A percentile compares a stretch with the other conserved stretches of the same genome.
These are phyloP conservation scores for Botryotinia calthae DNA, from an alignment of 2,329 filamentous ascomycete species.

Conservation along the genomic window DNA sequence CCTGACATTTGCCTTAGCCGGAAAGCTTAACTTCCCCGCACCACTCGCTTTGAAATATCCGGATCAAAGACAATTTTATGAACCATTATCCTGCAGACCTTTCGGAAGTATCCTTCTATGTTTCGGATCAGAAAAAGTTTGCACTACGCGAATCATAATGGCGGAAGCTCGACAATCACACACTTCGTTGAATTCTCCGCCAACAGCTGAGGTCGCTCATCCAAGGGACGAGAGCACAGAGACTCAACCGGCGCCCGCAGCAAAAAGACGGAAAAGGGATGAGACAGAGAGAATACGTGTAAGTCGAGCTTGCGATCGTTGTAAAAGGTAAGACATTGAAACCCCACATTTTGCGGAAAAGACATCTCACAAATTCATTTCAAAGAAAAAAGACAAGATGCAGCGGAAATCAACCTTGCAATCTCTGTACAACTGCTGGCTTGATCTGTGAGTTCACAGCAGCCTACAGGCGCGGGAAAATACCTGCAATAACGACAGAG, in stretches of 20 bases:
- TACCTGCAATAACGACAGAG: constrained; percentile 40
- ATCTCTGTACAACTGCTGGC: constrained; percentile 35
- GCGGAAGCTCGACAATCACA: constrained; percentile 1
- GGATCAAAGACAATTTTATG: background rate
- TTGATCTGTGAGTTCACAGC: constrained; percentile 48
- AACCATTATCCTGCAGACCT: background rate
- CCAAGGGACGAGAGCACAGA: background rate
- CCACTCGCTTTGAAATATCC: constrained; percentile 4
- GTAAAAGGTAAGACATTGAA: constrained; percentile 44
- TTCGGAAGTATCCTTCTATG: constrained; percentile 3
- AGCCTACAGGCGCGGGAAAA: constrained; percentile 47
- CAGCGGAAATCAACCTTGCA: constrained; percentile 43
- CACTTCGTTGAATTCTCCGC: background rate
- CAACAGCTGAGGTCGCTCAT: background rate
- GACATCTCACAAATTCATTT: background rate
- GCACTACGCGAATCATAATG: background rate
- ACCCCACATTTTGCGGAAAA: background rate
- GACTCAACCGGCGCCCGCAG: background rate
- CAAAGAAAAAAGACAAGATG: constrained; percentile 44
- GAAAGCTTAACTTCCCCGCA: constrained; percentile 2
- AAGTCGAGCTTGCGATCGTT: constrained; percentile 48
- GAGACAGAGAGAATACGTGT: constrained; percentile 37
- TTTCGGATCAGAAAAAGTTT: background rate
- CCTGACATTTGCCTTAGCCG: background rate
- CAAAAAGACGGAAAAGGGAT: constrained; percentile 27